Evolutionary conservation across 2,329 filamentous ascomycete genomes (phyloP).

Genomic region (Aschersonia sp.): DNA sequence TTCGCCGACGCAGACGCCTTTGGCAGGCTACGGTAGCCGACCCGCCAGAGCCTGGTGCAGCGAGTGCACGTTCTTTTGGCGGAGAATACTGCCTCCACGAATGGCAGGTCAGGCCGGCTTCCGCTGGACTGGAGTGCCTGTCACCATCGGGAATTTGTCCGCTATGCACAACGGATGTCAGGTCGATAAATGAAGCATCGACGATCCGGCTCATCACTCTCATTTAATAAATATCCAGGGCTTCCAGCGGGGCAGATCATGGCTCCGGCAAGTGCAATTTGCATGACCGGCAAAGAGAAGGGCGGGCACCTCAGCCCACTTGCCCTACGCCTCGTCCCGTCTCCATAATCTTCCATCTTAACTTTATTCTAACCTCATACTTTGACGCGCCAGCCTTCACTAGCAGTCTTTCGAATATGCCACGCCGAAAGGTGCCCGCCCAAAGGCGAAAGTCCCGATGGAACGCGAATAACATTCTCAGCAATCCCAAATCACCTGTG

Average conservation of each 20-base stretch:
- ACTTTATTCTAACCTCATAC: background rate
- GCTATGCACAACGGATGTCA: too few species aligned
- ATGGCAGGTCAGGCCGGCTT: background rate
- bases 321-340: background rate
- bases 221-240: too few species aligned
- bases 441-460: slow-evolving; percentile 16
- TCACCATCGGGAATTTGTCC: background rate
- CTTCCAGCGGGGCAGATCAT: too few species aligned
- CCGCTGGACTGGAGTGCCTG: background rate
- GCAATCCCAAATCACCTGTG: slow-evolving; percentile 22
- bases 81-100: background rate
- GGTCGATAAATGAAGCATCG: too few species aligned
- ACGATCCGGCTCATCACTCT: too few species aligned
- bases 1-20: background rate
- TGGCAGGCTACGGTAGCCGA: background rate
- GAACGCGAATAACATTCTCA: slow-evolving; percentile 19
- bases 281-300: too few species aligned
- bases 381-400: background rate
- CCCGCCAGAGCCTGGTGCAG: background rate
- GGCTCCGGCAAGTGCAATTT: too few species aligned
- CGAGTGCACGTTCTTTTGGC: background rate
- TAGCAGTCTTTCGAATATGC: background rate
- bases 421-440: background rate
- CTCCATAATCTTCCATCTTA: background rate
- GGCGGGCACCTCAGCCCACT: background rate